Base-by-base conservation (phyloP, 352 stramenopile species). In the Lagenidium giganteum region DNA sequence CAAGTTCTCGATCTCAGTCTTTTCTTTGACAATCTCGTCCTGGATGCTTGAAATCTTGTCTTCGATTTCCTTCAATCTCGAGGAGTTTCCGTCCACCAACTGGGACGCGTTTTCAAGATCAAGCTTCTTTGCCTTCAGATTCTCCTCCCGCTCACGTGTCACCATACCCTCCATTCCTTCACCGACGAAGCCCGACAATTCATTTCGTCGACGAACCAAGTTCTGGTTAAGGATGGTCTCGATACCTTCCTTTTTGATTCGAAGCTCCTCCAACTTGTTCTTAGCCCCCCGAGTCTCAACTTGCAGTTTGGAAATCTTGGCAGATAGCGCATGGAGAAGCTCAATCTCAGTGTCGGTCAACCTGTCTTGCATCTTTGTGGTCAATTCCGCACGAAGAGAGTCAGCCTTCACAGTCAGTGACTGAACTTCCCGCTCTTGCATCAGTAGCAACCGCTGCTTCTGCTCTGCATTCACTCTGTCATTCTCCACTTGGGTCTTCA, bases 141-240 rank as follows among this genome's bases (percentile, higher is more conserved):
- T 71, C 44, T 90, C 75, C 23, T 86, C 76, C 34, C 70, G 74
- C 45, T 92, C 80, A 21, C 68, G 66, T 16, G 67, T 59, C 14
- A 36, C 67, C 37, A 88, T 53, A 17, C 67, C 79, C 43, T 79
- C 77, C 52, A 86, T 52, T 36, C 63, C 74, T 57, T 84, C n/a
- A n/a, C n/a, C n/a, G n/a, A n/a, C n/a, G n/a, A n/a, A n/a, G n/a
- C 57, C 51, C 4, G 47, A 50, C 24, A 94, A 50, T 49, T 94
- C 83, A 35, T 66, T 76, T 30, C 83, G 75, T 30, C 93, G 79
- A 52, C 83, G 87, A 20, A 96, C 53, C 20, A 98, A 66, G 57
- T 98, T 98, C 51, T 98, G 78, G 36, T 83, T 70, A 8, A 98
- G 60, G 33, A 98, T 69, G 14, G 85, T 92, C 47, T 96, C 70